Percentiles rank a stretch among this genome's conserved stretches.
Evolutionary conservation across 257 asterid species (phyloP).

Genomic region (Misopates orontium): DNA sequence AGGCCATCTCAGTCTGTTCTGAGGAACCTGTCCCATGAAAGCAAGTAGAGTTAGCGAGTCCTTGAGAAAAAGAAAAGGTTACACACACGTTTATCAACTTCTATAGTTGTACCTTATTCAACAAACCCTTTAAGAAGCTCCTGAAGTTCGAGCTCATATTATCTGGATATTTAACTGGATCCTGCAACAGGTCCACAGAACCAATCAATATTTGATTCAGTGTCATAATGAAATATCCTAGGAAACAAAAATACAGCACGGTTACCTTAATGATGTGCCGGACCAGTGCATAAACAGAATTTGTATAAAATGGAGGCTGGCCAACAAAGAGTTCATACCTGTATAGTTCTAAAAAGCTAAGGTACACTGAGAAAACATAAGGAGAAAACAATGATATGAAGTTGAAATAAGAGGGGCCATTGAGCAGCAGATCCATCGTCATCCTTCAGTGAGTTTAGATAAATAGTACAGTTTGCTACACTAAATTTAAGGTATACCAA

Average conservation of each 20-base stretch:
- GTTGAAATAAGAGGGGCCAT: constrained; percentile 21
- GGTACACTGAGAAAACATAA: constrained; percentile 17
- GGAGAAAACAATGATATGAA: constrained; percentile 17
- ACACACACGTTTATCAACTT: constrained; percentile 12
- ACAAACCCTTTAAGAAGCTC: constrained; percentile 90
- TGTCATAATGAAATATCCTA: constrained; percentile 17
- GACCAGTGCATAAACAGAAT: constrained; percentile 95
- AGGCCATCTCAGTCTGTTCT: constrained; percentile 91
- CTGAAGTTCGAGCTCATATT: constrained; percentile 80
- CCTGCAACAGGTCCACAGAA: constrained; percentile 48
- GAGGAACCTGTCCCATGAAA: constrained; percentile 69
- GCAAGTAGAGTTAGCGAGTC: constrained; percentile 31
- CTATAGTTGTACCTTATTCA: constrained; percentile 68
- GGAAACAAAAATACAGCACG: constrained; percentile 13
- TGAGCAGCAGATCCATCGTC: constrained; percentile 16
- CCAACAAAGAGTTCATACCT: constrained; percentile 99
- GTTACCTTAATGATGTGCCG: constrained; percentile 92
- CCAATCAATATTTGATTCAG: constrained; percentile 18
- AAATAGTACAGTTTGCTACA: constrained; percentile 9
- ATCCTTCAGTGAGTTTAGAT: constrained; percentile 16
- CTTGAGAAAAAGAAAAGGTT: constrained; percentile 21
- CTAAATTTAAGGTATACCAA: constrained; percentile 4
- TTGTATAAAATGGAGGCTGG: constrained; percentile 97
- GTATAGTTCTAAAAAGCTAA: constrained; percentile 25
- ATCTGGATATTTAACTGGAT: constrained; percentile 96